Conservation (phyloP, 2,329 filamentous ascomycete genomes). For the Calonectria henricotiae region DNA sequence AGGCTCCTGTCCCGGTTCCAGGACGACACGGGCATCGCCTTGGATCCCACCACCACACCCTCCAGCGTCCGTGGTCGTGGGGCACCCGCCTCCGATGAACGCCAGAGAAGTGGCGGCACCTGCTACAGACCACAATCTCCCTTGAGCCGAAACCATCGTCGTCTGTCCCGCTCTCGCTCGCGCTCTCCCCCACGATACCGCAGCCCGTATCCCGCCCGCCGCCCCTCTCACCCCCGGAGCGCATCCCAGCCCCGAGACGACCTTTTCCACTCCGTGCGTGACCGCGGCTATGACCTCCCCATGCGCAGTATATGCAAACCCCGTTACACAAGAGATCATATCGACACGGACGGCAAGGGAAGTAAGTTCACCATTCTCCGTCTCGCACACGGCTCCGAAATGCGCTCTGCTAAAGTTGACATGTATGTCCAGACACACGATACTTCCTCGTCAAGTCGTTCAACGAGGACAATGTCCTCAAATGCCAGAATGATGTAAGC, state of each 20-base stretch:
- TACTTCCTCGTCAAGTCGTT: constrained; percentile 22
- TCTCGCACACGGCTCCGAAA: not conserved
- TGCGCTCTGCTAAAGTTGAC: not conserved
- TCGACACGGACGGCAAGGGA: constrained; percentile 1
- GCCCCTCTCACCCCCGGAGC: too few species aligned
- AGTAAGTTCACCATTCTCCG: not conserved
- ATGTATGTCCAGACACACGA: not conserved
- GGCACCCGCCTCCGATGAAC: not conserved
- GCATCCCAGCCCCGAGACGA: too few species aligned
- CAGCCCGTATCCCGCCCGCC: not conserved
- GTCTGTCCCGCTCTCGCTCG: not conserved
- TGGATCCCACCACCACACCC: not conserved
- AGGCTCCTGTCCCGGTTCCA: not conserved
- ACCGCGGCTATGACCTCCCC: too few species aligned
- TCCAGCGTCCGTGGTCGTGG: not conserved
- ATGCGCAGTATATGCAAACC: too few species aligned
- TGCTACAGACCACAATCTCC: not conserved
- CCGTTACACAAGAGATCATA: not conserved
- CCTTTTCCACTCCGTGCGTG: too few species aligned
- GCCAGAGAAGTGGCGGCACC: not conserved
- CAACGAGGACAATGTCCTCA: not conserved
- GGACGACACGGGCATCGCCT: not conserved
- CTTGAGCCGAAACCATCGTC: not conserved
- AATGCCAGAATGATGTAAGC: constrained; percentile 12
- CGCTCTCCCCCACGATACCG: not conserved